Percentiles rank a stretch among this genome's conserved stretches.
Conservation (phyloP, 495 filamentous ascomycete genomes). For the Glonium stellatum region DNA sequence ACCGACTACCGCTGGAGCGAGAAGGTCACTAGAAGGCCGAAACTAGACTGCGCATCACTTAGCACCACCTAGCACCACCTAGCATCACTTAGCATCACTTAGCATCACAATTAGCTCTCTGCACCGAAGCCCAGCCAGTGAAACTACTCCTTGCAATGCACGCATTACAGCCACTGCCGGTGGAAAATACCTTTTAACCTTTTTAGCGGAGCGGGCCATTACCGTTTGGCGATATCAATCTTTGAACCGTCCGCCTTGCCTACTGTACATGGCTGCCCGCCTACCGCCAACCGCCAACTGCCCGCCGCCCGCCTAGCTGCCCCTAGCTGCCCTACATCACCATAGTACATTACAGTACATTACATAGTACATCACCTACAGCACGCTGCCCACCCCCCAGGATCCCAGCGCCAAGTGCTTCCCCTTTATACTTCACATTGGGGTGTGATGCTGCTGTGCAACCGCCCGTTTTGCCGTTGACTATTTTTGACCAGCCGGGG, state of each 20-base stretch:
- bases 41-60: too few relatives aligned
- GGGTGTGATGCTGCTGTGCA: neutral
- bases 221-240: too few relatives aligned
- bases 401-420: neutral
- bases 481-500: conserved; percentile 1
- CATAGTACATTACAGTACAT: too few relatives aligned
- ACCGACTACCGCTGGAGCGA: neutral
- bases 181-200: neutral
- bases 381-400: too few relatives aligned
- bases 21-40: neutral
- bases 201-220: neutral
- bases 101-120: neutral
- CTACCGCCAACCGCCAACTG: too few relatives aligned
- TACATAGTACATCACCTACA: too few relatives aligned
- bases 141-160: neutral
- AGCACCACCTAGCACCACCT: neutral
- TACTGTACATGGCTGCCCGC: too few relatives aligned
- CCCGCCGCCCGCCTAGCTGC: too few relatives aligned
- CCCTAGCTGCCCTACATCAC: too few relatives aligned
- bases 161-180: neutral
- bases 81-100: neutral
- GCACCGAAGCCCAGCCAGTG: neutral
- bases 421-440: neutral
- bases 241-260: too few relatives aligned
- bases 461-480: neutral